Conservation (phyloP, 345 rosid species). For the Erodium maritimum region DNA sequence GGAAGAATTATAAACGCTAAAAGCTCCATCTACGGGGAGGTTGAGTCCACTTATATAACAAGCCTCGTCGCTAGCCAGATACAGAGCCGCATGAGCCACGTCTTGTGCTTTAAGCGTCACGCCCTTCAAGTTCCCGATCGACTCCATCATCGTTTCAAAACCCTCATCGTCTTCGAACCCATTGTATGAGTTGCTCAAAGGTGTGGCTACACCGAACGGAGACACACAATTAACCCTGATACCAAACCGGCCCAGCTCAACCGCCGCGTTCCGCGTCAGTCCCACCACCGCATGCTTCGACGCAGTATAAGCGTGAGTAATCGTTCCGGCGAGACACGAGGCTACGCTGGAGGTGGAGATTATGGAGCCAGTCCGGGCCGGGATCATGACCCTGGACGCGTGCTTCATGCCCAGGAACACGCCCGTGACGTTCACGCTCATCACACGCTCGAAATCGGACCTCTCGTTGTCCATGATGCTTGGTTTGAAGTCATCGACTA, state of each 20-base stretch:
- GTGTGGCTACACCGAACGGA: constrained; percentile 4
- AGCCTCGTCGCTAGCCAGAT: constrained; percentile 30
- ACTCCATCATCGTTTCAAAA: background rate
- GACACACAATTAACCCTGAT: constrained; percentile 20
- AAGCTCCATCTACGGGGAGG: constrained; percentile 29
- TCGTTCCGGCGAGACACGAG: background rate
- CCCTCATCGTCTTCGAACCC: background rate
- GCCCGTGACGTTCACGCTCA: constrained; percentile 3
- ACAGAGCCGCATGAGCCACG: constrained; percentile 22
- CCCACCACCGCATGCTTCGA: constrained; percentile 19
- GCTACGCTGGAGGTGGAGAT: constrained; percentile 1
- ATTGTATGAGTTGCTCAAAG: no score
- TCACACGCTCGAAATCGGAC: constrained; percentile 1
- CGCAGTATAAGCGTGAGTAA: constrained; percentile 3
- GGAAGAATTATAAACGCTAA: constrained; percentile 18
- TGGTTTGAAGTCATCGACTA: background rate
- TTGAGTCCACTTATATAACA: constrained; percentile 28
- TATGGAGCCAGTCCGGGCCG: background rate
- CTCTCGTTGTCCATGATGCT: background rate
- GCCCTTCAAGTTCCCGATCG: constrained; percentile 20
- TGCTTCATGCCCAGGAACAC: constrained; percentile 5
- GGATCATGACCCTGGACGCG: constrained; percentile 1
- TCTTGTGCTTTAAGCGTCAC: constrained; percentile 11
- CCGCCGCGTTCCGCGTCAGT: constrained; percentile 7
- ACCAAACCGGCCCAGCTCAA: constrained; percentile 17